Evolutionary conservation across 2,329 filamentous ascomycete species (phyloP).

Genomic region (Claviceps sp.): DNA sequence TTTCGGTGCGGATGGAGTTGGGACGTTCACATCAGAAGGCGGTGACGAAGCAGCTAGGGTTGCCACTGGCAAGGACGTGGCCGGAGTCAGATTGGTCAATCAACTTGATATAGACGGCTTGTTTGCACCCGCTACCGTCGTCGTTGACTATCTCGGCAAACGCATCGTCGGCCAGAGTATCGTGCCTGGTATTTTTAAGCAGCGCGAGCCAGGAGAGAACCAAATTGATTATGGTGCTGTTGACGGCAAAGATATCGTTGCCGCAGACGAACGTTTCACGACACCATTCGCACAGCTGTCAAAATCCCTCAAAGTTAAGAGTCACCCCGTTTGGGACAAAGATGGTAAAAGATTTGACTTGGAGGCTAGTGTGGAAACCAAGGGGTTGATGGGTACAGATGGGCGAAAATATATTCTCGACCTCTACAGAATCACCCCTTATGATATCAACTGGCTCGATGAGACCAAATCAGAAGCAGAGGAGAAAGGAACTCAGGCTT

Average conservation of each 20-base stretch:
- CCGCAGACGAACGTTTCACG: conserved; percentile 75
- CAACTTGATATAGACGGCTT: conserved; percentile 91
- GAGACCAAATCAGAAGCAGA: conserved; percentile 42
- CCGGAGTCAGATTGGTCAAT: conserved; percentile 88
- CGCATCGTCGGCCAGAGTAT: conserved; percentile 96
- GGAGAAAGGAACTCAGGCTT: conserved; percentile 36
- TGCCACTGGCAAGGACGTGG: conserved; percentile 91
- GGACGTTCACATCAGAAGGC: conserved; percentile 91
- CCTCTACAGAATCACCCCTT: conserved; percentile 82
- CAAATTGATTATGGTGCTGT: conserved; percentile 98
- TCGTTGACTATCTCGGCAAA: conserved; percentile 94
- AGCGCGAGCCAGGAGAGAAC: conserved; percentile 91
- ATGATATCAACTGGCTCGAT: conserved; percentile 86
- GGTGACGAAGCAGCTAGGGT: conserved; percentile 93
- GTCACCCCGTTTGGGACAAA: conserved; percentile 96
- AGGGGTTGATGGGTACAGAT: conserved; percentile 92
- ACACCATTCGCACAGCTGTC: conserved; percentile 81
- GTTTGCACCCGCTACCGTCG: conserved; percentile 90
- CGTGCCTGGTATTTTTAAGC: conserved; percentile 97
- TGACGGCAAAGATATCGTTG: conserved; percentile 90
- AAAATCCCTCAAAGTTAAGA: conserved; percentile 80
- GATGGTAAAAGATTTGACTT: conserved; percentile 79
- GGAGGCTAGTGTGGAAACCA: conserved; percentile 93
- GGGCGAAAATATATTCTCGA: conserved; percentile 96
- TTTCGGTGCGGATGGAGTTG: conserved; percentile 92